Evolutionary conservation across 768 basidiomycete genomes (phyloP).

Genomic region (Mycena galericulata): DNA sequence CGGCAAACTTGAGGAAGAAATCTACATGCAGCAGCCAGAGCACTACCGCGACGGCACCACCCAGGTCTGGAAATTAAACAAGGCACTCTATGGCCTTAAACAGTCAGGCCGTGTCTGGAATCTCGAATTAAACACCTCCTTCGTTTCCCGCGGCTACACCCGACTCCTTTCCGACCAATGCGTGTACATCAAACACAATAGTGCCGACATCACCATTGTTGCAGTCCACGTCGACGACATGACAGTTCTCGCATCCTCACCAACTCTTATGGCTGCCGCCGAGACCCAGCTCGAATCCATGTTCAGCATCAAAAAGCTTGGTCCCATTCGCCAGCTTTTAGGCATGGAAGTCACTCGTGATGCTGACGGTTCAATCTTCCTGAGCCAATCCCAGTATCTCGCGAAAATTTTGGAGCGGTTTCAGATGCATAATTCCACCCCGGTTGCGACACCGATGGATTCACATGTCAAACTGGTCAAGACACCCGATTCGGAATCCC

Average conservation of each 20-base stretch:
- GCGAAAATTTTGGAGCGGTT: slow-evolving; percentile 28
- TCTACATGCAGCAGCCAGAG: slow-evolving; percentile 33
- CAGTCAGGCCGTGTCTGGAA: slow-evolving; percentile 44
- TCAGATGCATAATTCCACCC: slow-evolving; percentile 18
- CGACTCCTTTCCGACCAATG: slow-evolving; percentile 32
- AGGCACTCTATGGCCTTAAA: slow-evolving; percentile 44
- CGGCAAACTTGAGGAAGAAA: slow-evolving; percentile 30
- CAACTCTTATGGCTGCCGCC: background rate
- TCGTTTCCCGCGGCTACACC: slow-evolving; percentile 18
- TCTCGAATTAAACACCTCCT: slow-evolving; percentile 28
- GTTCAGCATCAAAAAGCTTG: slow-evolving; percentile 34
- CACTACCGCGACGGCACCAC: slow-evolving; percentile 29
- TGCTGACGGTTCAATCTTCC: slow-evolving; percentile 27
- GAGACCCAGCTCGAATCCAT: slow-evolving; percentile 31
- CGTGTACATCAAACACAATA: slow-evolving; percentile 30
- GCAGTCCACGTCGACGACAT: slow-evolving; percentile 42
- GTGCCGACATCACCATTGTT: slow-evolving; percentile 15
- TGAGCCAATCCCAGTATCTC: slow-evolving; percentile 36
- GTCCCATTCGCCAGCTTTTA: slow-evolving; percentile 34
- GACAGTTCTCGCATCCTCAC: slow-evolving; percentile 30
- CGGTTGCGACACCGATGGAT: slow-evolving; percentile 8
- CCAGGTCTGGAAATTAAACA: slow-evolving; percentile 23
- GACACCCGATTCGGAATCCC: slow-evolving; percentile 14
- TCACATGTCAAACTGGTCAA: slow-evolving; percentile 14
- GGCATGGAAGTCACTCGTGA: slow-evolving; percentile 40